Evolutionary conservation across 2,329 filamentous ascomycete species (phyloP).

Genomic region (Camptophora hylomeconis): DNA sequence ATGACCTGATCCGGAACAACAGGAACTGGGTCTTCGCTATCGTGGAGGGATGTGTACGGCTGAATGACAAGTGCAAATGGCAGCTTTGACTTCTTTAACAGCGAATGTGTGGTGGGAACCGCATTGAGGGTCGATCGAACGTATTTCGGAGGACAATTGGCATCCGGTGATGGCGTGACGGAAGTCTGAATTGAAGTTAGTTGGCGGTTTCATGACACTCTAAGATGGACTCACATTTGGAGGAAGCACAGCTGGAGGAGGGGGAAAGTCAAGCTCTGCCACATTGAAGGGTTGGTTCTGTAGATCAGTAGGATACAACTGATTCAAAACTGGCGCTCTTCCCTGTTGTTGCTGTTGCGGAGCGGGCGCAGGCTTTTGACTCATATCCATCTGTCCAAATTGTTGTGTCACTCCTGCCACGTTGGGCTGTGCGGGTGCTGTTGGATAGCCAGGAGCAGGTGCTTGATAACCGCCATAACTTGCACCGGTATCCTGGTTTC

Average conservation of each 20-base stretch:
- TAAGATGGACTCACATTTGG: conserved; percentile 58
- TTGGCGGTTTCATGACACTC: conserved; percentile 7
- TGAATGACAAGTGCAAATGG: conserved; percentile 94
- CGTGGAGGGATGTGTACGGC: conserved; percentile 84
- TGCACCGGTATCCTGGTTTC: conserved; percentile 28
- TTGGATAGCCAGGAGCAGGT: conserved; percentile 53
- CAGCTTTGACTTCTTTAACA: conserved; percentile 92
- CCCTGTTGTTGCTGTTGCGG: conserved; percentile 29
- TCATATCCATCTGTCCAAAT: conserved; percentile 67
- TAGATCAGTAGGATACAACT: conserved; percentile 83
- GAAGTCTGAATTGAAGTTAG: conserved; percentile 54
- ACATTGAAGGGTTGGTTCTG: conserved; percentile 90
- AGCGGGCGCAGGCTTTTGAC: conserved; percentile 36
- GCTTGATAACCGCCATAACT: conserved; percentile 52
- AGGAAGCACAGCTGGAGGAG: conserved; percentile 80
- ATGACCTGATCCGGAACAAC: conserved; percentile 96
- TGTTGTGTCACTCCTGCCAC: conserved; percentile 66
- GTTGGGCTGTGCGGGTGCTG: conserved; percentile 32
- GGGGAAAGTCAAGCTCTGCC: conserved; percentile 78
- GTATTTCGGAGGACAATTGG: conserved; percentile 89
- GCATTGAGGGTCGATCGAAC: conserved; percentile 91
- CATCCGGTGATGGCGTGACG: conserved; percentile 77
- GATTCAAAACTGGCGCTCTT: conserved; percentile 46
- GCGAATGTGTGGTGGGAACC: conserved; percentile 78
- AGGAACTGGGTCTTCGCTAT: conserved; percentile 80